Evolutionary conservation across 352 stramenopile genomes (phyloP).

Genomic region (Phytophthora pini): DNA sequence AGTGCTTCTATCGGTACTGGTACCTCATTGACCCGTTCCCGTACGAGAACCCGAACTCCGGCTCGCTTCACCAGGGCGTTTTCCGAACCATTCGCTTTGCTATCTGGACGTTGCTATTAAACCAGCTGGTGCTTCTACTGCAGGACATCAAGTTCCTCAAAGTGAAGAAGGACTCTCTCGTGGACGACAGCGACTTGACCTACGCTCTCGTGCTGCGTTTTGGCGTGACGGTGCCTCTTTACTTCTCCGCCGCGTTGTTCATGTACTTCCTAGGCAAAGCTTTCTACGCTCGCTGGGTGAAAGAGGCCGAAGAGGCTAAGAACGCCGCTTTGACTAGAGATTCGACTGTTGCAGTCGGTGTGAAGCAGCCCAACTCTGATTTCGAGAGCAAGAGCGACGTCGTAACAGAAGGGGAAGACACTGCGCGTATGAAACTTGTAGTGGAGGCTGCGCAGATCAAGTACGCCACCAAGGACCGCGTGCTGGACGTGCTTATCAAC

Average conservation of each 20-base stretch:
- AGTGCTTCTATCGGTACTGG: constrained; percentile 86
- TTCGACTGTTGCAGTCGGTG: constrained; percentile 36
- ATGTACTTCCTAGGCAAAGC: constrained; percentile 83
- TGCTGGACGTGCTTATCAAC: constrained; percentile 68
- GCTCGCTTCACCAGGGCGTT: constrained; percentile 71
- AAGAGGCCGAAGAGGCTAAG: constrained; percentile 66
- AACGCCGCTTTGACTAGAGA: constrained; percentile 59
- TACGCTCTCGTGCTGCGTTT: constrained; percentile 72
- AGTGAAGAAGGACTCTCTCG: constrained; percentile 58
- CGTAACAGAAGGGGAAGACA: constrained; percentile 16
- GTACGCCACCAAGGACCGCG: constrained; percentile 55
- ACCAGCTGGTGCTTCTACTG: constrained; percentile 74
- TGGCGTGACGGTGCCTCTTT: constrained; percentile 77
- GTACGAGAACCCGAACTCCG: constrained; percentile 85
- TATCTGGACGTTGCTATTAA: constrained; percentile 71
- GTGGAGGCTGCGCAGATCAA: constrained; percentile 55
- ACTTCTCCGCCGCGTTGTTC: constrained; percentile 69
- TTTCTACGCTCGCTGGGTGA: constrained; percentile 77
- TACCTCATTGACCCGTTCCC: constrained; percentile 89
- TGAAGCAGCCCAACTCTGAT: constrained; percentile 17
- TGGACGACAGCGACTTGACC: constrained; percentile 59
- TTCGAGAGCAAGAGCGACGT: constrained; percentile 25
- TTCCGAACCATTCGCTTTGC: constrained; percentile 82
- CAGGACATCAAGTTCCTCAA: constrained; percentile 86
- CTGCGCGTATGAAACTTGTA: constrained; percentile 49